Evolutionary conservation across 2,329 filamentous ascomycete genomes (phyloP).

Genomic region (Cladosporium velox): DNA sequence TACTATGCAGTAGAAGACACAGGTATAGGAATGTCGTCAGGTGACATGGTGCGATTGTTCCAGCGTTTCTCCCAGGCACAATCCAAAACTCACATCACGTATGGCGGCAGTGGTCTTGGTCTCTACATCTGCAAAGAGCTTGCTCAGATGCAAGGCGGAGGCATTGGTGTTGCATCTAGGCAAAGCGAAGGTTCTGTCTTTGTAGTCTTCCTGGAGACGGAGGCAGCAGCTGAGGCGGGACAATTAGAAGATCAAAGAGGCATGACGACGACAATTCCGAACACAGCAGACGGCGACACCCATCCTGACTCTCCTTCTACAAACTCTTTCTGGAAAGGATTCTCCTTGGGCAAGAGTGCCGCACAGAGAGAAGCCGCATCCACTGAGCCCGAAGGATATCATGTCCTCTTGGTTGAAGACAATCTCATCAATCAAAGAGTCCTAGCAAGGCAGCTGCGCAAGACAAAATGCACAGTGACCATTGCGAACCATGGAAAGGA

Average conservation of each 20-base stretch:
- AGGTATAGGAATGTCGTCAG: constrained; percentile 42
- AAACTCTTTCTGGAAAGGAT: too few species aligned
- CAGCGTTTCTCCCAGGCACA: constrained; percentile 69
- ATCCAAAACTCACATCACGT: constrained; percentile 66
- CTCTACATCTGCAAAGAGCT: constrained; percentile 69
- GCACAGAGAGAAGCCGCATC: not conserved
- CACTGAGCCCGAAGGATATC: not conserved
- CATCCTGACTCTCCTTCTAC: too few species aligned
- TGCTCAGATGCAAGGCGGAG: constrained; percentile 69
- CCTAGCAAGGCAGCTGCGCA: constrained; percentile 43
- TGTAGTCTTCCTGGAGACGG: constrained; percentile 60
- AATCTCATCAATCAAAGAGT: constrained; percentile 47
- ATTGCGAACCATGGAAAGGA: constrained; percentile 44
- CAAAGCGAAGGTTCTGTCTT: constrained; percentile 64
- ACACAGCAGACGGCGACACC: not conserved
- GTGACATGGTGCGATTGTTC: constrained; percentile 56
- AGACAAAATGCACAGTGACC: constrained; percentile 39
- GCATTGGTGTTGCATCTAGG: constrained; percentile 64
- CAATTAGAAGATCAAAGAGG: not conserved
- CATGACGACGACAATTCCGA: not conserved
- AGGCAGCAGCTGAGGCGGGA: constrained; percentile 39
- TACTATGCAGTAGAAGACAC: constrained; percentile 43
- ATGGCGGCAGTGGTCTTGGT: constrained; percentile 70
- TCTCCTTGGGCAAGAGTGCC: too few species aligned
- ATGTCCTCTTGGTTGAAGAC: constrained; percentile 32